phyloP scores from a whole-genome alignment of 2,329 filamentous ascomycete species.

The Pseudogymnoascus sp. region DNA sequence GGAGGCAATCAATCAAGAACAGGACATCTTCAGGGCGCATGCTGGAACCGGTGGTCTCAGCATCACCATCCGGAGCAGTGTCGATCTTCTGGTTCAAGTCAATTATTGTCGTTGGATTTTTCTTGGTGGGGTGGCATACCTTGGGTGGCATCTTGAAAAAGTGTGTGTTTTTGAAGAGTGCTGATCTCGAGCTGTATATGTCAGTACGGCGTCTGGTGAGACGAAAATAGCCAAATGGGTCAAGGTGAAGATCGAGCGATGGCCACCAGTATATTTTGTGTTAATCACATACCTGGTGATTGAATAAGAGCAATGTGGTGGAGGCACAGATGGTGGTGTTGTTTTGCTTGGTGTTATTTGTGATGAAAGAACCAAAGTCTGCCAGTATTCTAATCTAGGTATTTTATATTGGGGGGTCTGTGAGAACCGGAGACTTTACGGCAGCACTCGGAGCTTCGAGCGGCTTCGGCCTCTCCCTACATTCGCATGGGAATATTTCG shows the following conservation, averaged over 20 bases:
- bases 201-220: neutral
- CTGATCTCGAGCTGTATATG: neutral
- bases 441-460: neutral
- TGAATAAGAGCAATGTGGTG: neutral
- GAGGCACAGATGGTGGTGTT: neutral
- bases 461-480: neutral
- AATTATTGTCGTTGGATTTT: neutral
- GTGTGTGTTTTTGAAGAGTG: neutral
- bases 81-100: neutral
- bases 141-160: neutral
- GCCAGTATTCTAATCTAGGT: neutral
- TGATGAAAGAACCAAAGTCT: neutral
- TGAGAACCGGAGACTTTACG: neutral
- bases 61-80: neutral
- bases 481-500: neutral
- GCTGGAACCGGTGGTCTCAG: neutral
- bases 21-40: slow-evolving; percentile 19
- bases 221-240: neutral
- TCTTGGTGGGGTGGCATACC: neutral
- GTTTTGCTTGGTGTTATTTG: neutral
- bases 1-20: slow-evolving; percentile 23
- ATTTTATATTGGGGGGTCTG: neutral
- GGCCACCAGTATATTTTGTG: neutral
- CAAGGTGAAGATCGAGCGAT: neutral
- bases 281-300: neutral